Evolutionary conservation across 192 early-diverging fungal species (phyloP), one percentile per base, ranked within the genome.

Genomic region (Entomortierella lignicola): DNA sequence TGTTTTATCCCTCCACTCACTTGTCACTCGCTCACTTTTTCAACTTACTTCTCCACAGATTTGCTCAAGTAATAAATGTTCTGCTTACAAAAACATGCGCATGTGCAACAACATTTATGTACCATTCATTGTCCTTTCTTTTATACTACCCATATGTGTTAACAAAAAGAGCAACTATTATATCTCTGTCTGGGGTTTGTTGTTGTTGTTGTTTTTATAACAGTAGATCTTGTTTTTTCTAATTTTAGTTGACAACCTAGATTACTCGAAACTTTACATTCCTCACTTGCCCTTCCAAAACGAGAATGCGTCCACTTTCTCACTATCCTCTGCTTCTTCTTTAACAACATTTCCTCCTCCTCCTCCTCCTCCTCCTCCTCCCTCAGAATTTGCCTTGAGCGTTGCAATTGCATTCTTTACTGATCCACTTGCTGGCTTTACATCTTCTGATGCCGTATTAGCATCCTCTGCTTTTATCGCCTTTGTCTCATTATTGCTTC

Each of bases 261-360:
- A 30, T 7, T 23, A 47, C 15, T 5, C 41, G 27, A 6, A 0
- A 13, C 41, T 27, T 57, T 54, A 44, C 52, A 27, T 43, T 23
- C 21, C 37, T 57, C 67, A 72, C 31, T 80, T 83, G 34, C 66
- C 47, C 52, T 80, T 73, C 82, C 82, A 83, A 26, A 63, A 83
- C 1, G 82, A 71, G 66, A 83, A 83, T 15, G 82, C 69, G 23
- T 83, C 77, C 13, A 80, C 70, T 20, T 69, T 68, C n/a, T 71
- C 59, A 25, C 63, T 63, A 20, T 64, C 69, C 20, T 63, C 57
- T 0, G 39, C 63, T 15, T 63, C 44, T 15, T 25, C 27, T 60
- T 31, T 26, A 29, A 48, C 60, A 8, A 50, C 51, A 27, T 39
- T 59, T 41, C 26, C 41, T 37, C 47, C 37, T 37, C 26, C 55